A percentile compares a stretch with the other conserved stretches of the same genome.
phyloP scores from a whole-genome alignment of 305 asterid genomes.

The Caryopteris hybrid region DNA sequence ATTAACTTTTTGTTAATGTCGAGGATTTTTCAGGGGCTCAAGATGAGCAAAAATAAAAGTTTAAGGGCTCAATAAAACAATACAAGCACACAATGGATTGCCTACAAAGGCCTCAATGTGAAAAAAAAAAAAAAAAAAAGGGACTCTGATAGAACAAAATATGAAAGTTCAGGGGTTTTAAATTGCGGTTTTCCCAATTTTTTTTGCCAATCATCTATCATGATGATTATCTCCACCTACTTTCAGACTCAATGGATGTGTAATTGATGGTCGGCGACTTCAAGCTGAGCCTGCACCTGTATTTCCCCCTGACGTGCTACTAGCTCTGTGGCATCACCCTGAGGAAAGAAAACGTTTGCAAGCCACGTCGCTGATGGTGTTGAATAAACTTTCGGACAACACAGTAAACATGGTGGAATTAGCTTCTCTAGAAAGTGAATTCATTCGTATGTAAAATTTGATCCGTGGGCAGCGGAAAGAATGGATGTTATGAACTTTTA shows the following conservation, averaged over 20 bases:
- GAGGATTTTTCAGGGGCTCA: too few relatives aligned
- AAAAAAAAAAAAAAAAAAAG: too few relatives aligned
- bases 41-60: too few relatives aligned
- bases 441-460: conserved; percentile 1
- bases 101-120: too few relatives aligned
- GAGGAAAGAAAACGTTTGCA: conserved; percentile 37
- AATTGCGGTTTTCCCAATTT: neutral
- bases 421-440: neutral
- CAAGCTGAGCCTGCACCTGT: conserved; percentile 54
- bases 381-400: conserved; percentile 23
- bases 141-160: too few relatives aligned
- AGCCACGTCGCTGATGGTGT: conserved; percentile 23
- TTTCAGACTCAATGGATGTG: conserved; percentile 43
- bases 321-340: conserved; percentile 46
- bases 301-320: conserved; percentile 40
- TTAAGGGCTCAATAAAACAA: too few relatives aligned
- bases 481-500: neutral
- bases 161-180: too few relatives aligned
- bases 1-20: too few relatives aligned
- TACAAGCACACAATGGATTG: too few relatives aligned
- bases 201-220: neutral
- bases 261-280: conserved; percentile 31
- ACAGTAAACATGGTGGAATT: conserved; percentile 7
- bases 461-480: too few relatives aligned
- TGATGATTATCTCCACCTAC: neutral